Evolutionary conservation across 768 basidiomycete genomes (phyloP), one percentile per base, ranked within the genome.

Genomic region (Podaxis sp.): DNA sequence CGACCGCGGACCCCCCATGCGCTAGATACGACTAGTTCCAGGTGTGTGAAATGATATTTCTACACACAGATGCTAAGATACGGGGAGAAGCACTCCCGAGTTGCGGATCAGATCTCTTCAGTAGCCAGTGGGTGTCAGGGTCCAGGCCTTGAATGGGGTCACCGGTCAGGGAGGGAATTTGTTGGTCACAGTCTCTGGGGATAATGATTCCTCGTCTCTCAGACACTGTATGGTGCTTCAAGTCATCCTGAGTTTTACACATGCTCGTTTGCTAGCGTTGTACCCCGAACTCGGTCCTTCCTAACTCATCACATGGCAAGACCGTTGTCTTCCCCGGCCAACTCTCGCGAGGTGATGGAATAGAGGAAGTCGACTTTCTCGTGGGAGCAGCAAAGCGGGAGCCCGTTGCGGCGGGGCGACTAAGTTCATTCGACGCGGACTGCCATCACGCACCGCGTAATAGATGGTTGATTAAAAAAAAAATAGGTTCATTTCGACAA

Each of bases 61-160:
- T 43, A 55, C 53, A 33, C 29, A 29, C 25, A 61, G 60, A 61
- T 61, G 43, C 49, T 61, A 53, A 49, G 60, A 61, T 46, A 61
- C 53, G 60, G 53, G 36, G 40, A 47, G 60, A 61, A 61, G 60
- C 60, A 22, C 8, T 46, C 55, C 60, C 53, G 60, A 27, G 43
- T 47, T n/a, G 53, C 60, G 60, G 60, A 61, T 61, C 60, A 61
- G 53, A 61, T 47, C 43, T 47, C 24, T 61, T 29, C 25, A 55
- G 41, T 46, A 19, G 12, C 29, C 29, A 47, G 40, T 47, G 43
- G 17, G 29, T 40, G 13, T 33, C 17, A 27, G 33, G 29, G 52
- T 22, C 40, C 43, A 55, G 36, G 38, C 19, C 37, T 22, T 13
- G 50, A 41, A 40, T 46, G n/a, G 17, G n/a, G 38, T 46, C 43